These are phyloP conservation scores for Umbelopsis sp. DNA, from an alignment of 192 early-diverging fungal species.

Conservation along the genomic window DNA sequence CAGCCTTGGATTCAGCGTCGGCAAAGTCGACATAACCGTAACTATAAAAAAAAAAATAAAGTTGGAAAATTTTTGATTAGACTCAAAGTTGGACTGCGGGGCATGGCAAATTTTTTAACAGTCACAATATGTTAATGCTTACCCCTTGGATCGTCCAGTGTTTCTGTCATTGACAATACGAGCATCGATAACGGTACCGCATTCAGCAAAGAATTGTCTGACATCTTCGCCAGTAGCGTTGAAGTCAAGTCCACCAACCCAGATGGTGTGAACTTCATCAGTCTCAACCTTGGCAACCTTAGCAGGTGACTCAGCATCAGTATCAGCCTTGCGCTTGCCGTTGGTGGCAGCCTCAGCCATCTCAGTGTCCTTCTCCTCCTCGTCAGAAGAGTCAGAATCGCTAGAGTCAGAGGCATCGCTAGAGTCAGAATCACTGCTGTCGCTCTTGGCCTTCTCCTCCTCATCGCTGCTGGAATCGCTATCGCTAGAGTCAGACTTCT, in stretches of 20 bases:
- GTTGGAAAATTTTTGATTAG: neutral
- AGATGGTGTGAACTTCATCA: constrained; percentile 56
- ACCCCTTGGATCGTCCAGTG: constrained; percentile 78
- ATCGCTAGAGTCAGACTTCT: constrained; percentile 20
- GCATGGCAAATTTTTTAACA: neutral
- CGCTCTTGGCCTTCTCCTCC: constrained; percentile 37
- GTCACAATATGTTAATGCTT: constrained; percentile 21
- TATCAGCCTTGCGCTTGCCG: constrained; percentile 52
- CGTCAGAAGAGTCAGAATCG: constrained; percentile 41
- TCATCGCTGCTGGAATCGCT: constrained; percentile 33
- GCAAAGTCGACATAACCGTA: constrained; percentile 92
- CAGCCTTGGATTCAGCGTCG: constrained; percentile 61
- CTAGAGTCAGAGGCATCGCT: too few relatives aligned
- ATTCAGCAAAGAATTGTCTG: constrained; percentile 60
- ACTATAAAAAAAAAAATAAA: constrained; percentile 40
- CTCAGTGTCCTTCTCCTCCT: constrained; percentile 53
- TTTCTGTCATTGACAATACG: constrained; percentile 79
- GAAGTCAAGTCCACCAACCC: constrained; percentile 78
- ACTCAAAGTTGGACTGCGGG: neutral
- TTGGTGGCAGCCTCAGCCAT: constrained; percentile 45
- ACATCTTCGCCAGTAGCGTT: constrained; percentile 70
- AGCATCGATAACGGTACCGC: constrained; percentile 71
- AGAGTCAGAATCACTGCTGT: constrained; percentile 36
- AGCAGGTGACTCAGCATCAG: constrained; percentile 41
- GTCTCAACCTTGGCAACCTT: constrained; percentile 61